phyloP scores from a whole-genome alignment of 257 asterid species.

The Penstemon davidsonii region DNA sequence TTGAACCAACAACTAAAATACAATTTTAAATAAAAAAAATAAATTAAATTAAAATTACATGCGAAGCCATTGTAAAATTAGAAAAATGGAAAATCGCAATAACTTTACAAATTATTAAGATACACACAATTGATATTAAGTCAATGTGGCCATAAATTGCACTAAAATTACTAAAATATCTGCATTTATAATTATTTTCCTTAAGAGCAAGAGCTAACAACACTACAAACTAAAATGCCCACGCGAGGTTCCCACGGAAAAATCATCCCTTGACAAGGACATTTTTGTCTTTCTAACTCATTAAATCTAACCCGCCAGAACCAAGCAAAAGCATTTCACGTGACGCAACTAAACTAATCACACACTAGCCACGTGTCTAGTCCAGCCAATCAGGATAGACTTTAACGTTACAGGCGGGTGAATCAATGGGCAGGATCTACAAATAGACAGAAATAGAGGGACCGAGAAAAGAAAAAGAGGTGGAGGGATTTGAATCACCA shows the following conservation, averaged over 20 bases:
- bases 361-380: background rate
- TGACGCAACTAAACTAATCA: slow-evolving; percentile 28
- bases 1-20: no score
- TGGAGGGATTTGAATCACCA: slow-evolving; percentile 38
- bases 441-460: slow-evolving; percentile 34
- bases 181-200: no score
- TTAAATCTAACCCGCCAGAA: background rate
- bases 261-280: slow-evolving; percentile 32
- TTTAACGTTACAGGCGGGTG: slow-evolving; percentile 32
- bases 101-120: no score
- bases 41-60: no score
- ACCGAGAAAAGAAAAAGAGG: slow-evolving; percentile 20
- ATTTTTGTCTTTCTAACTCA: slow-evolving; percentile 27
- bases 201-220: no score
- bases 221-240: background rate
- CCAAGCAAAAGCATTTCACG: slow-evolving; percentile 7
- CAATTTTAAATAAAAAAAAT: no score
- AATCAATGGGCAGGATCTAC: slow-evolving; percentile 30
- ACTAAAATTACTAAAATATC: no score
- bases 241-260: slow-evolving; percentile 6
- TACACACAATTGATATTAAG: no score
- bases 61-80: no score
- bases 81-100: no score
- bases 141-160: no score
- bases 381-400: background rate